A percentile compares a stretch with the other conserved stretches of the same genome.
These are phyloP conservation scores for Nevesoporus exiguus DNA, from an alignment of 768 basidiomycete species.

Conservation along the genomic window DNA sequence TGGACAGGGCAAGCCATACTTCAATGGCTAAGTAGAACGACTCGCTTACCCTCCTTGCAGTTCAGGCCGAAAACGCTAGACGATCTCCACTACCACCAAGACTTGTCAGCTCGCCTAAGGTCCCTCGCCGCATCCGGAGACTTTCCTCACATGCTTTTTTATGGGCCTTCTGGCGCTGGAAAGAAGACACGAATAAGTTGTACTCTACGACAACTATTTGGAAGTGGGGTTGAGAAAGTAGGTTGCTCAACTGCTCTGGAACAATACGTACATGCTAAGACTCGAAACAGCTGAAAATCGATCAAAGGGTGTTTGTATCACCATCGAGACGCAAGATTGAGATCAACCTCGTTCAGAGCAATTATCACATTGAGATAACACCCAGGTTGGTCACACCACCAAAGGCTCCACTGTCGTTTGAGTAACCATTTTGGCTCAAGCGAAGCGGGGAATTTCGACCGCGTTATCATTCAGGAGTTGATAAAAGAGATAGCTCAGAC, in stretches of 20 bases:
- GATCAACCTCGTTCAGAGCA: slow-evolving; percentile 95
- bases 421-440: slow-evolving; percentile 39
- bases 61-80: slow-evolving; percentile 83
- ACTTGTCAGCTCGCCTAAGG: slow-evolving; percentile 73
- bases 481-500: slow-evolving; percentile 99
- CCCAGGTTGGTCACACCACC: slow-evolving; percentile 62
- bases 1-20: slow-evolving; percentile 41
- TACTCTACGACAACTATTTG: slow-evolving; percentile 85
- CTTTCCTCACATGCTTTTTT: slow-evolving; percentile 97
- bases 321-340: slow-evolving; percentile 93
- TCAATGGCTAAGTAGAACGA: not conserved
- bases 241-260: slow-evolving; percentile 12
- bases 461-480: slow-evolving; percentile 94
- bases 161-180: slow-evolving; percentile 94
- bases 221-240: slow-evolving; percentile 90
- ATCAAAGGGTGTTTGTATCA: slow-evolving; percentile 93
- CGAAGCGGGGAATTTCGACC: slow-evolving; percentile 93
- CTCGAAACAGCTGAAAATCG: slow-evolving; percentile 80
- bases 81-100: slow-evolving; percentile 83
- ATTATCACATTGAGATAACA: slow-evolving; percentile 96
- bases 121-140: slow-evolving; percentile 86
- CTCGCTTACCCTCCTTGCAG: slow-evolving; percentile 37
- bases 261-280: not conserved
- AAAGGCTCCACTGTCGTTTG: not conserved
- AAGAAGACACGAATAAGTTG: slow-evolving; percentile 97